Evolutionary conservation across 2,329 filamentous ascomycete genomes (phyloP).

Genomic region (Phaeosphaeriaceae sp.): DNA sequence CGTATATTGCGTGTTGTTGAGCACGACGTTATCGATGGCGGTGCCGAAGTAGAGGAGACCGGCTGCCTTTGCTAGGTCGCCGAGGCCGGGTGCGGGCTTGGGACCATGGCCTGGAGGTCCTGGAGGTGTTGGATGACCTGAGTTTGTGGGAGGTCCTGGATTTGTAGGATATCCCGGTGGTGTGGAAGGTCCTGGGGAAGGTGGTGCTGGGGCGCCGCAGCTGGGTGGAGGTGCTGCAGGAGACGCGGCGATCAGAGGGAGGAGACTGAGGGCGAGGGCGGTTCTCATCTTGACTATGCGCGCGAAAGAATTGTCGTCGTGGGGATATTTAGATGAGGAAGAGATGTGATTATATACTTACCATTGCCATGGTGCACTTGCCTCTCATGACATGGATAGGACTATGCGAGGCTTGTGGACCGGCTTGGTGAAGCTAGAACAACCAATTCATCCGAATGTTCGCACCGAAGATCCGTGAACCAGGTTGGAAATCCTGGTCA

Average conservation of each 20-base stretch:
- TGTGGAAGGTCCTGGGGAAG: neutral
- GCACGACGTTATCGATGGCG: constrained; percentile 62
- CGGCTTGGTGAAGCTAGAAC: neutral
- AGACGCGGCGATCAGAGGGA: constrained; percentile 26
- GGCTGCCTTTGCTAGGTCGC: constrained; percentile 62
- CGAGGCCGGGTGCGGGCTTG: constrained; percentile 47
- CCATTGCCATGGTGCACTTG: neutral
- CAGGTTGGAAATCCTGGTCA: neutral
- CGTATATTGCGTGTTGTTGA: constrained; percentile 62
- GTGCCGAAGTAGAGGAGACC: constrained; percentile 65
- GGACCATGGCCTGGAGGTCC: neutral
- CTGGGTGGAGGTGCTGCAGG: constrained; percentile 13
- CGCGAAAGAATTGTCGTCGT: neutral
- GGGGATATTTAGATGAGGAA: neutral
- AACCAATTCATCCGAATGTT: constrained; percentile 1
- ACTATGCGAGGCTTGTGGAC: neutral
- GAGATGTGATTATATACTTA: neutral
- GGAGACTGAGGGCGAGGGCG: constrained; percentile 19
- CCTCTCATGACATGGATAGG: neutral
- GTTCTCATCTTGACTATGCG: constrained; percentile 33
- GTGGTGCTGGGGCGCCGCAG: neutral
- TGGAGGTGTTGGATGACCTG: neutral
- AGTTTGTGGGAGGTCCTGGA: neutral
- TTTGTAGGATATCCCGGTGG: neutral
- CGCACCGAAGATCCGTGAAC: neutral